These are phyloP conservation scores for Vitis hybrid DNA, from an alignment of 177 flowering plant species.

Conservation along the genomic window DNA sequence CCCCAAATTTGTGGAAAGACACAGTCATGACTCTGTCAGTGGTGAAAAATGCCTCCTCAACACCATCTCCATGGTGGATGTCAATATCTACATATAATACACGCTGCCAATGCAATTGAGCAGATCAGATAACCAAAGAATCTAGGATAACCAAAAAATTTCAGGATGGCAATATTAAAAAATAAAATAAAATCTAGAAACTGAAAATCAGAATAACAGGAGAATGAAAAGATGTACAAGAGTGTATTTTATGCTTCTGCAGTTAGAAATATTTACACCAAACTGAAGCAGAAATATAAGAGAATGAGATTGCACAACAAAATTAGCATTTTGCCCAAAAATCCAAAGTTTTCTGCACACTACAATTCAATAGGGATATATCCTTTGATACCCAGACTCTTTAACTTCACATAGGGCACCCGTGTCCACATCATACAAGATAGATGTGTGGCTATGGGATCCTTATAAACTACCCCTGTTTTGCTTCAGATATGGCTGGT, in stretches of 20 bases:
- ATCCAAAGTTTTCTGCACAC: not conserved
- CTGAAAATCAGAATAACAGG: not conserved
- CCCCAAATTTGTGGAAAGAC: constrained; percentile 91
- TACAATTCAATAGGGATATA: not conserved
- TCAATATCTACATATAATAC: constrained; percentile 88
- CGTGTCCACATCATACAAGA: no score
- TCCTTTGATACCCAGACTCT: not conserved
- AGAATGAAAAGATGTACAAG: not conserved
- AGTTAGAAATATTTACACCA: not conserved
- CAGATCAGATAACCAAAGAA: not conserved
- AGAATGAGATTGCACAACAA: not conserved
- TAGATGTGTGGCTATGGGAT: no score
- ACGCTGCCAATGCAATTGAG: constrained; percentile 54
- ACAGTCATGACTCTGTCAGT: constrained; percentile 96
- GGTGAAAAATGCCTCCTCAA: constrained; percentile 88
- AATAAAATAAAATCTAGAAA: not conserved
- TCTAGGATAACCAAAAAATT: not conserved
- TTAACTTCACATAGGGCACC: not conserved
- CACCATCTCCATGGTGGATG: constrained; percentile 96
- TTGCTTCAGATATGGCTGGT: no score
- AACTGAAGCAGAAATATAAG: not conserved
- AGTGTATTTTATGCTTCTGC: not conserved
- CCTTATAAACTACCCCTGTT: no score
- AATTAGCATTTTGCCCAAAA: not conserved
- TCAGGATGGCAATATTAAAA: not conserved